Conservation (phyloP, 225 moss, liverwort and hornwort species). For the Marchantia polymorpha region DNA sequence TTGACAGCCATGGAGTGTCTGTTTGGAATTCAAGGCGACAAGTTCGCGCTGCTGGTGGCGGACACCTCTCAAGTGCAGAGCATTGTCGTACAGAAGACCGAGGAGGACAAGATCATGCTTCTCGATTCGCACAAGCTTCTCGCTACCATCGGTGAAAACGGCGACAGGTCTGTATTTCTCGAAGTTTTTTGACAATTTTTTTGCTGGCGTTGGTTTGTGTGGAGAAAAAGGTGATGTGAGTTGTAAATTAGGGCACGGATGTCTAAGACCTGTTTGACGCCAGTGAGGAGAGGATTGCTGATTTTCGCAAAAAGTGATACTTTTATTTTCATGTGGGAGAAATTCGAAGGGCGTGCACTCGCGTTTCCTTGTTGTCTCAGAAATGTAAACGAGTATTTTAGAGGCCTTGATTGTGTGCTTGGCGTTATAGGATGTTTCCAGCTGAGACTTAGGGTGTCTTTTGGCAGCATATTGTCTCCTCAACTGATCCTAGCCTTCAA, state of each 20-base stretch:
- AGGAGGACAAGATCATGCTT: constrained; percentile 97
- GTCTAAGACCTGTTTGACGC: not conserved
- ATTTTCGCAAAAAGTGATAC: not conserved
- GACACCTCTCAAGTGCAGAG: constrained; percentile 93
- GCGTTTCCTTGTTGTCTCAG: not conserved
- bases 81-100: constrained; percentile 92
- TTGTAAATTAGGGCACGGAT: constrained; percentile 3
- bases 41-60: constrained; percentile 82
- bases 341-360: not conserved
- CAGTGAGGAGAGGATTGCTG: not conserved
- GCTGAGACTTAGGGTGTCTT: constrained; percentile 23
- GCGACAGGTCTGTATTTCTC: constrained; percentile 60
- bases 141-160: constrained; percentile 83
- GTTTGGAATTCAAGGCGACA: constrained; percentile 79
- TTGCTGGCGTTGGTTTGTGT: not conserved
- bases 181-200: not conserved
- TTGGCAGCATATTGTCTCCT: no score
- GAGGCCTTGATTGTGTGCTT: not conserved
- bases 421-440: not conserved
- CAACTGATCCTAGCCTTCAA: not conserved
- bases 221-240: not conserved
- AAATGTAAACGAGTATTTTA: not conserved
- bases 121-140: constrained; percentile 90
- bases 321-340: not conserved
- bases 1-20: constrained; percentile 65